A percentile compares a stretch with the other conserved stretches of the same genome.
These are phyloP conservation scores for Rhizopogon salebrosus DNA, from an alignment of 768 basidiomycete genomes.

Conservation along the genomic window DNA sequence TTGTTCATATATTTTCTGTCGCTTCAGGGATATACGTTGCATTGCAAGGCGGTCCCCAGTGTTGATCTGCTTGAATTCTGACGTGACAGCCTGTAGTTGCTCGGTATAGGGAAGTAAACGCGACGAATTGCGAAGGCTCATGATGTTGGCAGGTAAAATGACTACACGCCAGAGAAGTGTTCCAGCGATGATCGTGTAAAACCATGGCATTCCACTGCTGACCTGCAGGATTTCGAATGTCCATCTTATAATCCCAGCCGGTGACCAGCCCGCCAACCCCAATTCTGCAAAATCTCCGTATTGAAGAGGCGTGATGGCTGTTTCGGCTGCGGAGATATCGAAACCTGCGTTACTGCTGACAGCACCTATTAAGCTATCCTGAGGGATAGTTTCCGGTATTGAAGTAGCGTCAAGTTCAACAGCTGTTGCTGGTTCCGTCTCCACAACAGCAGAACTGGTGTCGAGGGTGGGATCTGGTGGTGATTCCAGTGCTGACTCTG, in stretches of 20 bases:
- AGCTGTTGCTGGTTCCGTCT: not conserved
- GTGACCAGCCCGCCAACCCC: conserved; percentile 58
- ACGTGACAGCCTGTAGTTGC: conserved; percentile 49
- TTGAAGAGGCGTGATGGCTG: conserved; percentile 45
- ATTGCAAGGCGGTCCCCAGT: conserved; percentile 34
- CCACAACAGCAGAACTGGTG: not conserved
- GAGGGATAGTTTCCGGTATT: not conserved
- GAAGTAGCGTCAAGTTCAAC: not conserved
- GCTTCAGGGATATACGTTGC: conserved; percentile 40
- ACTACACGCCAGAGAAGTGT: conserved; percentile 55
- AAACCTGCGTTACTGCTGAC: not conserved
- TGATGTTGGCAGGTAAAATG: conserved; percentile 58
- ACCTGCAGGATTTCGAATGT: conserved; percentile 67
- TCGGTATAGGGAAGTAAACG: conserved; percentile 31
- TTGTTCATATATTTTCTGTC: conserved; percentile 51
- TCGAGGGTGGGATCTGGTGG: not conserved
- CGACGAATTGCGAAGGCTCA: conserved; percentile 51
- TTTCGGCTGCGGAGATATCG: conserved; percentile 18
- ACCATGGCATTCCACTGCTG: conserved; percentile 72
- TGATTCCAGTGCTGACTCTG: conserved; percentile 4
- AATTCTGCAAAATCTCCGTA: conserved; percentile 70
- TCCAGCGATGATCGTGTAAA: conserved; percentile 70
- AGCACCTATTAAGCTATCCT: not conserved
- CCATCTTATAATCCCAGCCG: conserved; percentile 59
- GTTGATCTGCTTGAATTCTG: conserved; percentile 40